Conservation (phyloP, 1,284 basidiomycete genomes). For the Testicularia cyperi region DNA sequence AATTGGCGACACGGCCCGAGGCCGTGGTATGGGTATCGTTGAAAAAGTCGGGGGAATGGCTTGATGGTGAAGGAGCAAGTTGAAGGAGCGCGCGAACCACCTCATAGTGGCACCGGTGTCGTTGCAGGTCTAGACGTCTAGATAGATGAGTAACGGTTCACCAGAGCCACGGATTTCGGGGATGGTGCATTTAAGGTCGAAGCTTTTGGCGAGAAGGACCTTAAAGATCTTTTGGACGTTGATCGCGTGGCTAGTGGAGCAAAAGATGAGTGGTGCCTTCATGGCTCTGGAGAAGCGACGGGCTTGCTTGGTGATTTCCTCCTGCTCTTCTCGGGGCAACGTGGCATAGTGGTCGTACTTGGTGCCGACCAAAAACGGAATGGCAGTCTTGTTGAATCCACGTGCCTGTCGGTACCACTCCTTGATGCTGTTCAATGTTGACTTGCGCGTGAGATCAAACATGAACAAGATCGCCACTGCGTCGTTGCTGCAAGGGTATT, state of each 20-base stretch:
- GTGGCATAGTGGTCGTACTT: conserved; percentile 97
- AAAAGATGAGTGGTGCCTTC: conserved; percentile 97
- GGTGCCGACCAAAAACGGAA: conserved; percentile 74
- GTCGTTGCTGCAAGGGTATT: conserved; percentile 81
- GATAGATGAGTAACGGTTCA: conserved; percentile 49
- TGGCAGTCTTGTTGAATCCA: conserved; percentile 78
- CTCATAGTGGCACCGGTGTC: too few species aligned
- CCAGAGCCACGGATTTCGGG: conserved; percentile 48
- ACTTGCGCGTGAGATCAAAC: conserved; percentile 97
- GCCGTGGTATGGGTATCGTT: too few species aligned
- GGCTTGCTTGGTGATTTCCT: conserved; percentile 83
- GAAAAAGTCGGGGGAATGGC: too few species aligned
- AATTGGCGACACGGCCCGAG: too few species aligned
- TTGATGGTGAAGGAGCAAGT: too few species aligned
- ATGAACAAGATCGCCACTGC: conserved; percentile 98
- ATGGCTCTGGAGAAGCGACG: conserved; percentile 95
- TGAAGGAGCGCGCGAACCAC: too few species aligned
- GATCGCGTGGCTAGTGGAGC: conserved; percentile 94
- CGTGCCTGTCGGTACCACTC: conserved; percentile 98
- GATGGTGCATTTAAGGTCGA: conserved; percentile 53
- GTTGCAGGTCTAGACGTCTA: conserved; percentile 8
- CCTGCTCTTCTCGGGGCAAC: conserved; percentile 92
- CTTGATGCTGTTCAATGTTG: conserved; percentile 94
- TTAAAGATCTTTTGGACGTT: conserved; percentile 82
- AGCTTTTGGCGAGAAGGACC: conserved; percentile 65